Base-by-base conservation (phyloP, 805 yeast species). In the Teunomyces tritomae region DNA sequence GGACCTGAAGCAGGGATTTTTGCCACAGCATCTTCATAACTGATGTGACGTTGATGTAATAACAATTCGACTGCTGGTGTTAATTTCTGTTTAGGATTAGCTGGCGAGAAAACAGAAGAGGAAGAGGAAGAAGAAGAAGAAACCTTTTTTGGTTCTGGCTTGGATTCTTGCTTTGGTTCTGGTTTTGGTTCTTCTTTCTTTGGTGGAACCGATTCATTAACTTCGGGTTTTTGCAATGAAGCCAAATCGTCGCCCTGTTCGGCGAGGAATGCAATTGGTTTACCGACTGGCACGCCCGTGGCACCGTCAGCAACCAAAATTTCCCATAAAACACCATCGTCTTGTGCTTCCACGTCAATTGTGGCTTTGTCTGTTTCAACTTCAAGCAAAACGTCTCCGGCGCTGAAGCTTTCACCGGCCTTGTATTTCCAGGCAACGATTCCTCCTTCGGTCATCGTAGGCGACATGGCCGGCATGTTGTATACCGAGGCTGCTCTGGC, bases 391-490 rank as follows among this genome's bases (percentile, higher is more conserved):
- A 84, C 86, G 56, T 94, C 98, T 17, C 99, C 99, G 6, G 95
- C 79, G 28, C 73, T 61, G 68, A 86, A 92, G 3, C 74, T 47
- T 3, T 88, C 94, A 27, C 85, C 85, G 32, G 67, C 51, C 65
- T 90, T 84, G 59, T 84, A 76, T 64, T 89, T 87, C 99, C 99
- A 92, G 46, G 82, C 77, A 9, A 89, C 88, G 54, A 92, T 79
- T 5, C 96, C 97, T 35, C 99, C 99, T 63, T 84, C 88, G 28
- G 90, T 89, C 99, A 92, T 92, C 5, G 99, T 92, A 37, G 99
- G 99, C 4, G 97, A 91, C 97, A 92, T 89, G 24, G 99, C 97
- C 3, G 99, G 99, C 98, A 92, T 92, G 46, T 76, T 83, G 71
- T 89, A 89, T 32, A 73, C 67, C 16, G 71, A 61, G 4, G 79